phyloP scores from a whole-genome alignment of 192 early-diverging fungal species.

The Backusella sp. region DNA sequence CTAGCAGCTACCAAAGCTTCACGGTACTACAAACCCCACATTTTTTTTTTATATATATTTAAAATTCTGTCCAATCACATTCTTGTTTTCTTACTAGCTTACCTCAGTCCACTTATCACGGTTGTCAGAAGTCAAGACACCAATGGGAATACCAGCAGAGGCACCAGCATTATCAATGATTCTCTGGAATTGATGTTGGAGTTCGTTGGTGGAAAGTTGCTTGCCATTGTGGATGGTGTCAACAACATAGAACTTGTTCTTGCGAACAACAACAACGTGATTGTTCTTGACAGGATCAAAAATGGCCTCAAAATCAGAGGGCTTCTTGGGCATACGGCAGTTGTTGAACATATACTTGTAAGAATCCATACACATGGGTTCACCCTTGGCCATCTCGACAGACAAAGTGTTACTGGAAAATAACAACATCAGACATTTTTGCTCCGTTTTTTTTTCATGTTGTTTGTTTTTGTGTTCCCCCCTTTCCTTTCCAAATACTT shows the following conservation, averaged over 20 bases:
- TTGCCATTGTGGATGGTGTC: constrained; percentile 74
- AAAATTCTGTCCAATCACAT: background rate
- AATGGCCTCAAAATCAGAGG: constrained; percentile 75
- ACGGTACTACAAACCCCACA: constrained; percentile 48
- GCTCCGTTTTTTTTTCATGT: background rate
- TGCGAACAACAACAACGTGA: constrained; percentile 84
- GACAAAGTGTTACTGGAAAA: constrained; percentile 54
- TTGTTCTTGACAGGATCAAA: constrained; percentile 74
- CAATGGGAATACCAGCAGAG: constrained; percentile 69
- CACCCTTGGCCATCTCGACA: constrained; percentile 77
- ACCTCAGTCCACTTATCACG: constrained; percentile 91
- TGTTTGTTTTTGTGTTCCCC: background rate
- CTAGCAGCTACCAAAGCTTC: constrained; percentile 61
- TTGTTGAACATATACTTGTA: constrained; percentile 98
- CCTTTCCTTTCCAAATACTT: background rate
- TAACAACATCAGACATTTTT: background rate
- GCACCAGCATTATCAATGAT: constrained; percentile 70
- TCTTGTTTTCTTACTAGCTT: background rate
- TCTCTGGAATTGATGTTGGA: constrained; percentile 73
- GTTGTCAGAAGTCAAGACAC: constrained; percentile 88
- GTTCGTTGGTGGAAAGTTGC: constrained; percentile 80
- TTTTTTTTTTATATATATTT: background rate
- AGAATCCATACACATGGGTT: constrained; percentile 86
- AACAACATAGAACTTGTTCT: constrained; percentile 88
- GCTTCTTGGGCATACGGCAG: constrained; percentile 85